Evolutionary conservation across 2,329 filamentous ascomycete species (phyloP), one percentile per base, ranked within the genome.

Genomic region (Paecilomyces fulvus): DNA sequence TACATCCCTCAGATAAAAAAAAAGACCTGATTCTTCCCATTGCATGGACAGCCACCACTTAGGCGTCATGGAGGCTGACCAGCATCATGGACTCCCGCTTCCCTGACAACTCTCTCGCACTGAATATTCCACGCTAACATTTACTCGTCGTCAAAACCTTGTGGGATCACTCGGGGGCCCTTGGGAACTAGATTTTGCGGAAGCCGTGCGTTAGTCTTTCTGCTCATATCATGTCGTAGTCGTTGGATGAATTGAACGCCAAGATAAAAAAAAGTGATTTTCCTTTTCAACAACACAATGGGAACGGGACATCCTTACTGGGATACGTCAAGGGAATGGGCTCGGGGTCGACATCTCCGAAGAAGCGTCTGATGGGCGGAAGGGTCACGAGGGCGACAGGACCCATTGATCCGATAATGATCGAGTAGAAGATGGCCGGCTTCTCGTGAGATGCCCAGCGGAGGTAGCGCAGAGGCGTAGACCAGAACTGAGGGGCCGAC

Each of bases 321-420:
- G 94, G 94, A 80, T 97, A 99, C 71, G 91, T 95, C 73, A 92
- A 77, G 30, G 94, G 94, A 62, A 97, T 85, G 56, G 80, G 83
- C 61, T 83, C 77, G 61, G 87, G 82, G 65, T 85, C 82, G 64
- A 85, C 77, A 71, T 96, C 90, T 65, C 92, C 92, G 56, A 95
- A 74, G 61, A 77, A 79, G 60, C 79, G 76, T 72, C 92, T 80
- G 64, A 95, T 78, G 51, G 90, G 88, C 49, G 92, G 91, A 1
- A 90, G 86, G 56, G 82, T 79, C 58, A 87, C 73, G 61, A 95
- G 77, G 57, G 83, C 77, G 56, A 88, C 73, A 33, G 92, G 94
- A 10, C 91, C 91, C 55, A 84, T 67, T 61, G 75, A 78, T 64
- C 89, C 92, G 63, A 97, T 77, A 57, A 89, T 70, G 67, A 90